Evolutionary conservation across 345 rosid species (phyloP).

Genomic region (Durio zibethinus): DNA sequence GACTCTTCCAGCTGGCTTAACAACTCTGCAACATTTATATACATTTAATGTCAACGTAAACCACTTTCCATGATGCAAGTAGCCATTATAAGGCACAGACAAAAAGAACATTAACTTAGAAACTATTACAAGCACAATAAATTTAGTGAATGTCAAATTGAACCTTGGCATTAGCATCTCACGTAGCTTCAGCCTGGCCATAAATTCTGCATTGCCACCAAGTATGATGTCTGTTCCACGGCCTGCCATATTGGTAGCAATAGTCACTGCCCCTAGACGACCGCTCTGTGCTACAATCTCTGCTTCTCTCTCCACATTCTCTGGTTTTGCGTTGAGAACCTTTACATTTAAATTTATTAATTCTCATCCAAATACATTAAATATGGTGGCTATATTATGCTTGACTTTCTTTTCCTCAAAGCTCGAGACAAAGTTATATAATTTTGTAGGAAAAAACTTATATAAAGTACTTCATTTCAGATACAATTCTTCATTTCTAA

Average conservation of each 20-base stretch:
- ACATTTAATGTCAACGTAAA: not conserved
- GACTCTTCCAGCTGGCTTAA: constrained; percentile 68
- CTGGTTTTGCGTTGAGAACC: constrained; percentile 99
- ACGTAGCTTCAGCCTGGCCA: constrained; percentile 96
- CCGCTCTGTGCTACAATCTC: constrained; percentile 99
- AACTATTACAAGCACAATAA: constrained; percentile 2
- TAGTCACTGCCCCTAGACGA: constrained; percentile 94
- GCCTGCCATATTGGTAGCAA: constrained; percentile 99
- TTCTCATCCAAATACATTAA: constrained; percentile 5
- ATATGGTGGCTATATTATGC: not conserved
- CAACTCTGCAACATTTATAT: constrained; percentile 53
- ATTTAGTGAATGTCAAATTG: constrained; percentile 7
- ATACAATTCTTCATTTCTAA: not conserved
- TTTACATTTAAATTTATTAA: constrained; percentile 31
- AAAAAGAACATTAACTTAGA: not conserved
- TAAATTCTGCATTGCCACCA: constrained; percentile 96
- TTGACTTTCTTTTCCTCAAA: not conserved
- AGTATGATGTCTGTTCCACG: constrained; percentile 98
- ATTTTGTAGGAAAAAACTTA: not conserved
- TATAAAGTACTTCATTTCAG: not conserved
- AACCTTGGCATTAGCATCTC: constrained; percentile 99
- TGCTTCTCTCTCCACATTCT: constrained; percentile 99
- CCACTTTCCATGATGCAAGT: not conserved
- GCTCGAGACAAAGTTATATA: not conserved
- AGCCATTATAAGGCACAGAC: not conserved